Percentiles rank a stretch among this genome's conserved stretches.
These are phyloP conservation scores for Dendrocalamus latiflorus DNA, from an alignment of 202 grass and related monocot genomes.

Conservation along the genomic window DNA sequence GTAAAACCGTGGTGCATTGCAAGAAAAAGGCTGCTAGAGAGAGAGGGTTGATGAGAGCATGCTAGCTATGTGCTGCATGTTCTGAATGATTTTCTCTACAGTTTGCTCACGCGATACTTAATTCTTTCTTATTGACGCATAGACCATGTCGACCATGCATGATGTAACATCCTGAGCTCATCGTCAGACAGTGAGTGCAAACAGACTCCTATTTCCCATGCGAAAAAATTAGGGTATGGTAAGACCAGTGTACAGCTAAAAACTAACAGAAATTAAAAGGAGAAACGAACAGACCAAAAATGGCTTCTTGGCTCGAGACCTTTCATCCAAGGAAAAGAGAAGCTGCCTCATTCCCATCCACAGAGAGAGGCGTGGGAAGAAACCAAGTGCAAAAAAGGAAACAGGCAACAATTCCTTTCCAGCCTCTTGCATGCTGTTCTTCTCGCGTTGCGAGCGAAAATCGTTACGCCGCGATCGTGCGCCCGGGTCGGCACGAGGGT, in stretches of 20 bases:
- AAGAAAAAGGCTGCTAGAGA: too few relatives aligned
- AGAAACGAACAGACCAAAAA: conserved; percentile 37
- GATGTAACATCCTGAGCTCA: neutral
- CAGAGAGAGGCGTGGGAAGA: conserved; percentile 10
- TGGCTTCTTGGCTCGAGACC: conserved; percentile 17
- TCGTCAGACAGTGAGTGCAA: conserved; percentile 18
- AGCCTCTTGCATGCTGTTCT: conserved; percentile 13
- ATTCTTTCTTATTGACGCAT: neutral
- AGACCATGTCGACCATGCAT: neutral
- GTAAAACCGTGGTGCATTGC: too few relatives aligned
- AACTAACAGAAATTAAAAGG: conserved; percentile 11
- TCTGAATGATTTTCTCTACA: too few relatives aligned
- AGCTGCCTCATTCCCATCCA: neutral
- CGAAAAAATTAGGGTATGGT: conserved; percentile 8
- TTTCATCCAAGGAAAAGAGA: conserved; percentile 14
- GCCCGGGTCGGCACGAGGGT: conserved; percentile 46
- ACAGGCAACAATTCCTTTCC: neutral
- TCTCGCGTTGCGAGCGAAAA: neutral
- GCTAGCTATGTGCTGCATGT: neutral
- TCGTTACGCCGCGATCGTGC: neutral
- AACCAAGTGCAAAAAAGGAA: neutral
- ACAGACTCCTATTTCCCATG: conserved; percentile 29
- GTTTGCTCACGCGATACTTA: neutral
- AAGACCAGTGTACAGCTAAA: conserved; percentile 21
- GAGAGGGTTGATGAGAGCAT: too few relatives aligned